These are phyloP conservation scores for Diaporthe amygdali DNA, from an alignment of 2,329 filamentous ascomycete species.

Conservation along the genomic window DNA sequence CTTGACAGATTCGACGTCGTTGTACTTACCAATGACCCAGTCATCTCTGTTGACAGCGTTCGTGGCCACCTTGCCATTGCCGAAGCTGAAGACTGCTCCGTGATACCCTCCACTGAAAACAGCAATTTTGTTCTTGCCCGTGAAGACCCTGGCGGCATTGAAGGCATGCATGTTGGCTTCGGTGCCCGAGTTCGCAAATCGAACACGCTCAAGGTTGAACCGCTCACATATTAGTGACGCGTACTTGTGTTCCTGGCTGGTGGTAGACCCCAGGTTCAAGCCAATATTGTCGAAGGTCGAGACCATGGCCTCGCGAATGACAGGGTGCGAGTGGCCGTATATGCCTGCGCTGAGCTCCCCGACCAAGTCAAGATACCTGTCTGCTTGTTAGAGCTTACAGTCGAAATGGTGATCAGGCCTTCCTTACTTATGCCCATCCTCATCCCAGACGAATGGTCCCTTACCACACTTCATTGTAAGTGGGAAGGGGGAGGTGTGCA, in stretches of 20 bases:
- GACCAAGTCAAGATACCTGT: slow-evolving; percentile 63
- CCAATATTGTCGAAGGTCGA: slow-evolving; percentile 51
- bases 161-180: slow-evolving; percentile 68
- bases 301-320: slow-evolving; percentile 54
- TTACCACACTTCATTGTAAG: slow-evolving; percentile 44
- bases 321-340: slow-evolving; percentile 67
- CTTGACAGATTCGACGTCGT: slow-evolving; percentile 56
- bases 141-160: slow-evolving; percentile 55
- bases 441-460: slow-evolving; percentile 43
- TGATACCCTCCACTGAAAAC: slow-evolving; percentile 60
- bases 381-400: neutral
- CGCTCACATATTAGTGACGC: slow-evolving; percentile 58
- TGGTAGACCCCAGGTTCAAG: slow-evolving; percentile 60
- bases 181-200: slow-evolving; percentile 71
- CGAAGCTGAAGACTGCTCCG: slow-evolving; percentile 49
- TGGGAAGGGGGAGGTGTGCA: slow-evolving; percentile 49
- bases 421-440: slow-evolving; percentile 43
- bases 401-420: rapidly evolving
- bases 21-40: slow-evolving; percentile 67
- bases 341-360: slow-evolving; percentile 70
- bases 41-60: slow-evolving; percentile 58
- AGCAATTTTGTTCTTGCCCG: slow-evolving; percentile 49
- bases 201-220: slow-evolving; percentile 60
- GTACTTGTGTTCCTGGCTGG: slow-evolving; percentile 54
- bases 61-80: slow-evolving; percentile 36